Evolutionary conservation across 441 rosid genomes (phyloP).

Genomic region (Iberis amara): DNA sequence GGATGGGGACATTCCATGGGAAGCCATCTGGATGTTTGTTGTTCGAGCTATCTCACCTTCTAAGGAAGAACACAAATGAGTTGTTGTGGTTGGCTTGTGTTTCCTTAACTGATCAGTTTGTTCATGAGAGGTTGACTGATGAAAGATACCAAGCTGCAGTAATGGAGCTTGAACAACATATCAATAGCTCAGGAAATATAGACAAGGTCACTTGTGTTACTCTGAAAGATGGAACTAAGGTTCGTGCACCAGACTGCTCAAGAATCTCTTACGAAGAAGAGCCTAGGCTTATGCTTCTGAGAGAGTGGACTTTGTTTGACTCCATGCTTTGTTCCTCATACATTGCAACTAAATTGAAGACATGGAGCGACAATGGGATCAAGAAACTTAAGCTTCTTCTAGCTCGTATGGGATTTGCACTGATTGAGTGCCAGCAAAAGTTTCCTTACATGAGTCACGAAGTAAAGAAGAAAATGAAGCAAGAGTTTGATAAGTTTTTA

Average conservation of each 20-base stretch:
- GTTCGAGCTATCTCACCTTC: constrained; percentile 66
- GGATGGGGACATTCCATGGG: constrained; percentile 86
- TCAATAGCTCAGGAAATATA: constrained; percentile 75
- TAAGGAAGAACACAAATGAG: constrained; percentile 84
- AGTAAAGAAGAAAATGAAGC: constrained; percentile 78
- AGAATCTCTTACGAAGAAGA: constrained; percentile 86
- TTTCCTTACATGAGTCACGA: constrained; percentile 87
- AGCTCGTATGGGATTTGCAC: constrained; percentile 89
- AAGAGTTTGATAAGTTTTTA: constrained; percentile 71
- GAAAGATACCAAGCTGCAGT: constrained; percentile 93
- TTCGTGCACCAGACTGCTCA: constrained; percentile 76
- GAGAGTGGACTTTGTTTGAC: constrained; percentile 92
- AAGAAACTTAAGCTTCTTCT: constrained; percentile 89
- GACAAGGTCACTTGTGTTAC: constrained; percentile 72
- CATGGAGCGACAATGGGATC: constrained; percentile 91
- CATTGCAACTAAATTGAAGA: constrained; percentile 76
- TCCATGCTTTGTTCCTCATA: constrained; percentile 88
- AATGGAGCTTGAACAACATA: constrained; percentile 96
- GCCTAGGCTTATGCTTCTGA: constrained; percentile 75
- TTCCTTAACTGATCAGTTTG: constrained; percentile 86
- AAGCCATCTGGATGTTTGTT: constrained; percentile 83
- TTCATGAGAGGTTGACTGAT: constrained; percentile 87
- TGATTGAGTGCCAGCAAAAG: constrained; percentile 87
- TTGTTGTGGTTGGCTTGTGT: constrained; percentile 93
- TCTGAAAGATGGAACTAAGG: constrained; percentile 80